A percentile compares a stretch with the other conserved stretches of the same genome.
Conservation (phyloP, 345 rosid genomes). For the Gossypioides kirkii region DNA sequence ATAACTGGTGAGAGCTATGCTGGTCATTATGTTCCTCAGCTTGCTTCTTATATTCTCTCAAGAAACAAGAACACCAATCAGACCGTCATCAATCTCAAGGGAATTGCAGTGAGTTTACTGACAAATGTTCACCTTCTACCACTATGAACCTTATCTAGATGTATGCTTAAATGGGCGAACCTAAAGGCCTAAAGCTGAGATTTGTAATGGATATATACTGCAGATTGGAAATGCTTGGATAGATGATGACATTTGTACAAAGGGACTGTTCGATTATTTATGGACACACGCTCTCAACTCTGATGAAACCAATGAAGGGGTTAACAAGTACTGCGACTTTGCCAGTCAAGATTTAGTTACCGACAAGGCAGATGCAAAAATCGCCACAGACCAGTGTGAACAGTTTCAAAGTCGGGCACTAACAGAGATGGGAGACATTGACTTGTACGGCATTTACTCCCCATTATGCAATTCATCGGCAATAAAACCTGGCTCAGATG, state of each 20-base stretch:
- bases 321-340: slow-evolving; percentile 33
- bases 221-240: slow-evolving; percentile 56
- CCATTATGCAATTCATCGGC: slow-evolving; percentile 29
- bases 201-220: not conserved
- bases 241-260: slow-evolving; percentile 16
- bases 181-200: not conserved
- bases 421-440: slow-evolving; percentile 16
- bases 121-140: not conserved
- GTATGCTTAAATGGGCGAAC: not conserved
- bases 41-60: slow-evolving; percentile 20
- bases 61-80: slow-evolving; percentile 25
- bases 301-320: slow-evolving; percentile 35
- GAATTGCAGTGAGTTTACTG: slow-evolving; percentile 39
- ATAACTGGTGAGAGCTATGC: slow-evolving; percentile 47
- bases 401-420: not conserved
- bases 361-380: not conserved
- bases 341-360: not conserved
- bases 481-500: not conserved
- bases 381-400: slow-evolving; percentile 16
- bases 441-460: slow-evolving; percentile 38
- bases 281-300: slow-evolving; percentile 53
- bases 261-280: slow-evolving; percentile 34
- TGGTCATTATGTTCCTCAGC: slow-evolving; percentile 24
- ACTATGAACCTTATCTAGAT: not conserved
- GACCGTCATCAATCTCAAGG: slow-evolving; percentile 42